Percentiles rank a stretch among this genome's conserved stretches.
Evolutionary conservation across 805 yeast species (phyloP).

Genomic region (Tetrapisispora namnaoensis): DNA sequence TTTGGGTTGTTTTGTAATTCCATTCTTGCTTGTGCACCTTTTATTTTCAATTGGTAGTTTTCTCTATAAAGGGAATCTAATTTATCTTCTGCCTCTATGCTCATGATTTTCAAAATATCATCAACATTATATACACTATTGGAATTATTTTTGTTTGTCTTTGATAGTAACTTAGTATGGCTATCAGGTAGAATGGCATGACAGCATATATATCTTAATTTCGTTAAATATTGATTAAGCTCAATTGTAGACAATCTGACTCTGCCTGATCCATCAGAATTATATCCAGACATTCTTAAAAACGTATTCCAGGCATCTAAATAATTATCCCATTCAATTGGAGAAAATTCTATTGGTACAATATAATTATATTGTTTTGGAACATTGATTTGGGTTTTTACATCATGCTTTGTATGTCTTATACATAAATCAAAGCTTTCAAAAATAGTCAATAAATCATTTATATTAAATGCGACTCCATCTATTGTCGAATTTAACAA

Average conservation of each 20-base stretch:
- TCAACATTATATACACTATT: constrained; percentile 34
- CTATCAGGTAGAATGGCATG: constrained; percentile 45
- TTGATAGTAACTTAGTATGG: constrained; percentile 4
- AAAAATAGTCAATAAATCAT: constrained; percentile 46
- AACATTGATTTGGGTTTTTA: constrained; percentile 59
- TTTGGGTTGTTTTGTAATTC: constrained; percentile 49
- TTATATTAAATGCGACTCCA: constrained; percentile 22
- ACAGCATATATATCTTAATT: constrained; percentile 71
- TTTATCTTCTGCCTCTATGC: constrained; percentile 43
- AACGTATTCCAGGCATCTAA: constrained; percentile 54
- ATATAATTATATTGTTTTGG: constrained; percentile 72
- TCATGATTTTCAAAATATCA: constrained; percentile 59
- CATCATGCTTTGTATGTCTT: constrained; percentile 81
- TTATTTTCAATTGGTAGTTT: constrained; percentile 37
- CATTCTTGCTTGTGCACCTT: constrained; percentile 51
- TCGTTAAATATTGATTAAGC: constrained; percentile 60
- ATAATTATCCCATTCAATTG: constrained; percentile 80
- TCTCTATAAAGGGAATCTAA: constrained; percentile 41
- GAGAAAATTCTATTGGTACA: constrained; percentile 64
- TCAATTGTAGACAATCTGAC: constrained; percentile 44
- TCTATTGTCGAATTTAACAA: constrained; percentile 5
- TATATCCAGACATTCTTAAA: constrained; percentile 44
- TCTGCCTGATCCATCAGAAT: constrained; percentile 37
- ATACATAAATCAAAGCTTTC: constrained; percentile 38
- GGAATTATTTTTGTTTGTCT: constrained; percentile 3